These are phyloP conservation scores for Aschersonia sp. DNA, from an alignment of 2,329 filamentous ascomycete species.

Conservation along the genomic window DNA sequence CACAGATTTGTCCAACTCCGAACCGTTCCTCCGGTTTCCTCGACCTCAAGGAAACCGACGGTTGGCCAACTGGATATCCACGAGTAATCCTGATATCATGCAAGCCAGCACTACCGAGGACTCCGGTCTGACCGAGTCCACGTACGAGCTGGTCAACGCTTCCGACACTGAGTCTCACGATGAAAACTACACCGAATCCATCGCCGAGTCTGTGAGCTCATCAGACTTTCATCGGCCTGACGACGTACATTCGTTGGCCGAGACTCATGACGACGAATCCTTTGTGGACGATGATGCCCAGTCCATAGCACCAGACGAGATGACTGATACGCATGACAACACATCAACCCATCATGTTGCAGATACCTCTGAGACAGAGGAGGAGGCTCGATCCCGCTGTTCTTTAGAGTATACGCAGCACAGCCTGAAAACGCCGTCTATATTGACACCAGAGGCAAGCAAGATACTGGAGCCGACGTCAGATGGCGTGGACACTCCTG, in stretches of 20 bases:
- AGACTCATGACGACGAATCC: slow-evolving; percentile 29
- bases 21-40: slow-evolving; percentile 41
- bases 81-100: slow-evolving; percentile 43
- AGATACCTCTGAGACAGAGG: slow-evolving; percentile 17
- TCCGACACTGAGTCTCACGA: slow-evolving; percentile 40
- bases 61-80: slow-evolving; percentile 45
- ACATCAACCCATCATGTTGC: background rate
- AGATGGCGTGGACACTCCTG: slow-evolving; percentile 1
- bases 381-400: slow-evolving; percentile 21
- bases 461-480: slow-evolving; percentile 10
- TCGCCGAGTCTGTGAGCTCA: slow-evolving; percentile 34
- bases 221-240: slow-evolving; percentile 33
- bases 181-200: slow-evolving; percentile 29
- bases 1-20: slow-evolving; percentile 21
- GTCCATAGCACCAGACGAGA: slow-evolving; percentile 5
- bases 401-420: slow-evolving; percentile 36
- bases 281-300: slow-evolving; percentile 18
- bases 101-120: slow-evolving; percentile 29
- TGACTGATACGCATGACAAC: slow-evolving; percentile 1
- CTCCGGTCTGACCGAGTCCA: slow-evolving; percentile 38
- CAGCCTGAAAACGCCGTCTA: slow-evolving; percentile 28
- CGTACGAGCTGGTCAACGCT: slow-evolving; percentile 40
- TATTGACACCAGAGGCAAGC: slow-evolving; percentile 20
- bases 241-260: slow-evolving; percentile 36
- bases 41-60: slow-evolving; percentile 37